A percentile compares a stretch with the other conserved stretches of the same genome.
Evolutionary conservation across 331 rosid species (phyloP).

Genomic region (Saraca asoca): DNA sequence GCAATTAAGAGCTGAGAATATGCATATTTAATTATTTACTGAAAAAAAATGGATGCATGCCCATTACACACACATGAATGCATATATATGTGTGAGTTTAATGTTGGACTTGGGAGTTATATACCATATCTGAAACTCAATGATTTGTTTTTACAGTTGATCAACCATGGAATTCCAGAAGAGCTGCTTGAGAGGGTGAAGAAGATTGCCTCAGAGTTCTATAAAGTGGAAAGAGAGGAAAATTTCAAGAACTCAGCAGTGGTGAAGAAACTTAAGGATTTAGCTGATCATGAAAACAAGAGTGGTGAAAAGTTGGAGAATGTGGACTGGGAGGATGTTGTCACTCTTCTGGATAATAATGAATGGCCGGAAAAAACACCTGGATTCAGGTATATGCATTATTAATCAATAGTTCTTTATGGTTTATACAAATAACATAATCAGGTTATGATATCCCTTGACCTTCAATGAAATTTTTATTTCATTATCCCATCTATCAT

Average conservation of each 20-base stretch:
- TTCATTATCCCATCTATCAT: constrained; percentile 23
- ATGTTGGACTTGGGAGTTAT: constrained; percentile 6
- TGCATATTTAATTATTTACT: neutral
- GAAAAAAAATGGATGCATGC: constrained; percentile 11
- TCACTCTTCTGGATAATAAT: constrained; percentile 68
- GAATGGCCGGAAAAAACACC: constrained; percentile 80
- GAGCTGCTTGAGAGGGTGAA: constrained; percentile 92
- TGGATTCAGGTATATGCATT: constrained; percentile 65
- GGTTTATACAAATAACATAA: constrained; percentile 6
- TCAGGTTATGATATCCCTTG: neutral
- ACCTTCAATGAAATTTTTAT: neutral
- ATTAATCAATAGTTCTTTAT: constrained; percentile 4
- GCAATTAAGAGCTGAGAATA: neutral
- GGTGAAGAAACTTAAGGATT: constrained; percentile 52
- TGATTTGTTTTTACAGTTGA: constrained; percentile 54
- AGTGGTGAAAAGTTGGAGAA: constrained; percentile 54
- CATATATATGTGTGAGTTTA: neutral
- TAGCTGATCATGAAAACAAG: constrained; percentile 50
- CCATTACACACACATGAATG: neutral
- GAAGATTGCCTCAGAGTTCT: constrained; percentile 66
- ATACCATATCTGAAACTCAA: constrained; percentile 22
- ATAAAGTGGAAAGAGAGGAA: constrained; percentile 77
- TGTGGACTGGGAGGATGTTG: constrained; percentile 93
- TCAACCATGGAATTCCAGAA: constrained; percentile 90
- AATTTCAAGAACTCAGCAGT: constrained; percentile 63